Conservation (phyloP, 2,329 filamentous ascomycete genomes). For the Talaromyces marneffei region DNA sequence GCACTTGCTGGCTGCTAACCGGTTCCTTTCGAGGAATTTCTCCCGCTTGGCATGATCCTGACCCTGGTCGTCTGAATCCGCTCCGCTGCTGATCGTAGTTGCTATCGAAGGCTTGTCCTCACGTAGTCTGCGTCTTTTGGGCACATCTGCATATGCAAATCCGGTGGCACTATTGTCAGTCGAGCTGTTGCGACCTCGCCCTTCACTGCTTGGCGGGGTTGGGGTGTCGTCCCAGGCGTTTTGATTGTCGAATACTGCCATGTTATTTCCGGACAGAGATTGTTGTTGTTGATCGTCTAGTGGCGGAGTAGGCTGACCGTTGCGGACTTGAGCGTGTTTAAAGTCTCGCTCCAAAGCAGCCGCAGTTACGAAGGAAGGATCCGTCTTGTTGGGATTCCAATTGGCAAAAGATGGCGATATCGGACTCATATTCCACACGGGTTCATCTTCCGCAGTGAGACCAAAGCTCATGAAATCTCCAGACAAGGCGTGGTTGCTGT, state of each 20-base stretch:
- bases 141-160: background rate
- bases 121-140: conserved; percentile 20
- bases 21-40: conserved; percentile 54
- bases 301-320: conserved; percentile 35
- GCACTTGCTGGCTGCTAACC: conserved; percentile 55
- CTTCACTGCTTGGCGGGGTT: conserved; percentile 13
- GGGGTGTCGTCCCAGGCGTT: conserved; percentile 15
- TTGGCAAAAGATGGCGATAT: conserved; percentile 23
- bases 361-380: conserved; percentile 22
- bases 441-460: conserved; percentile 26
- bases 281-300: conserved; percentile 23
- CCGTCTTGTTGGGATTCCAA: conserved; percentile 25
- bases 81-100: conserved; percentile 21
- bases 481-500: conserved; percentile 19
- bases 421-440: conserved; percentile 28
- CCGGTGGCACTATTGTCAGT: conserved; percentile 1
- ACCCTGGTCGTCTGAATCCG: conserved; percentile 20
- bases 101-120: conserved; percentile 16
- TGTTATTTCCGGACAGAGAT: background rate
- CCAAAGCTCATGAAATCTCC: conserved; percentile 27
- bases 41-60: conserved; percentile 38
- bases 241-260: conserved; percentile 2
- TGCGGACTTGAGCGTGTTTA: conserved; percentile 32
- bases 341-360: conserved; percentile 27
- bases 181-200: conserved; percentile 9